Evolutionary conservation across 495 filamentous ascomycete species (phyloP).

Genomic region (Parmelia sp.): DNA sequence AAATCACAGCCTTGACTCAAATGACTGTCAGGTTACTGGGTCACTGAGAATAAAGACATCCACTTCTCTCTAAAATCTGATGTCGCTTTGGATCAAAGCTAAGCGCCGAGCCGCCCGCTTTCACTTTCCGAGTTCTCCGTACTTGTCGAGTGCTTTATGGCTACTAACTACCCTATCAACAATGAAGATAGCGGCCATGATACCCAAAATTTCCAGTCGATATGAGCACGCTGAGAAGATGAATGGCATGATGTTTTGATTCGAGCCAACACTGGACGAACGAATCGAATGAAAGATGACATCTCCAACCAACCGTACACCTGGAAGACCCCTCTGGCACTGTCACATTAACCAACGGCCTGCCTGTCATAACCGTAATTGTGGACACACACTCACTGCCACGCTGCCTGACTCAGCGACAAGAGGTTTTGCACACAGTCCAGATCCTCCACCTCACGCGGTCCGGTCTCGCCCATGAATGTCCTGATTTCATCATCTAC

Average conservation of each 20-base stretch:
- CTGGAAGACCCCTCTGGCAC: not conserved
- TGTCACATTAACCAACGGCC: not conserved
- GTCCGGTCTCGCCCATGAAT: conserved; percentile 63
- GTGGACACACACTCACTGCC: conserved; percentile 39
- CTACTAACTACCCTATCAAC: not conserved
- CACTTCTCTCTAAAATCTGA: no score
- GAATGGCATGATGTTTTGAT: not conserved
- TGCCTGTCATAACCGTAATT: conserved; percentile 12
- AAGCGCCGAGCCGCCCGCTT: conserved; percentile 8
- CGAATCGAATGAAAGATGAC: not conserved
- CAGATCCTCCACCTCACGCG: conserved; percentile 58
- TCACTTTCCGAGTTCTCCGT: not conserved
- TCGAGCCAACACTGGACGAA: not conserved
- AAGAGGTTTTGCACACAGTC: conserved; percentile 74
- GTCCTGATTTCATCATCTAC: conserved; percentile 54
- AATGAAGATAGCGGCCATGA: not conserved
- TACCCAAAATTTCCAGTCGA: not conserved
- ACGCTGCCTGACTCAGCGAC: conserved; percentile 62
- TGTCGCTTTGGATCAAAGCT: not conserved
- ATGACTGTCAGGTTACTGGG: not conserved
- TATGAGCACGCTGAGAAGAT: not conserved
- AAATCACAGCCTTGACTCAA: not conserved
- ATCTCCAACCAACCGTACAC: not conserved
- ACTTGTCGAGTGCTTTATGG: no score
- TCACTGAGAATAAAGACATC: no score